Percentiles rank a stretch among this genome's conserved stretches.
phyloP scores from a whole-genome alignment of 176 grass and related monocot species.

The Avena insularis region DNA sequence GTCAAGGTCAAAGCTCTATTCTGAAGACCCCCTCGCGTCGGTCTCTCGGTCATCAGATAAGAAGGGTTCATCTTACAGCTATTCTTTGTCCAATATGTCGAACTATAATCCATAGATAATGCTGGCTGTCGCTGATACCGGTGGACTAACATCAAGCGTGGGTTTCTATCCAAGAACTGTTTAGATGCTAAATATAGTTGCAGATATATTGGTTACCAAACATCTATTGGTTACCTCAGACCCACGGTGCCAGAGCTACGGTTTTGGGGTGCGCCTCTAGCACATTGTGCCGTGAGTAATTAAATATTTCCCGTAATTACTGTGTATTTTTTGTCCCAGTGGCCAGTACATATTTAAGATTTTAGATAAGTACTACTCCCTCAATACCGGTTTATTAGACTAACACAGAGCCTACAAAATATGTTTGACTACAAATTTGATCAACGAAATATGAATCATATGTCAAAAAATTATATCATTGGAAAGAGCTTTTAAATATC shows the following conservation, averaged over 20 bases:
- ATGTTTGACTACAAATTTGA: too few relatives aligned
- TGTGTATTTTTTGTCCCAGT: too few relatives aligned
- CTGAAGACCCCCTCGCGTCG: conserved; percentile 39
- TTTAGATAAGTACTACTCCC: too few relatives aligned
- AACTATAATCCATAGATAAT: conserved; percentile 47
- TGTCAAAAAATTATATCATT: too few relatives aligned
- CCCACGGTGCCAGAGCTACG: too few relatives aligned
- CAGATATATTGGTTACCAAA: conserved; percentile 15
- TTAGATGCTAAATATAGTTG: conserved; percentile 33
- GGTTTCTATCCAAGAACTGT: neutral
- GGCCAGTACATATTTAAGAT: too few relatives aligned
- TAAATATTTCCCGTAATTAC: neutral
- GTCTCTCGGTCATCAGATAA: conserved; percentile 48
- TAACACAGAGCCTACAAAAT: too few relatives aligned
- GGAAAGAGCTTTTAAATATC: too few relatives aligned
- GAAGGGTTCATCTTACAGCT: conserved; percentile 56
- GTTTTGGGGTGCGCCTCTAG: neutral
- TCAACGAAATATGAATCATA: too few relatives aligned
- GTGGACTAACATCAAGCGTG: neutral
- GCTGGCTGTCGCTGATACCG: neutral
- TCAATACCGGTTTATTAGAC: too few relatives aligned
- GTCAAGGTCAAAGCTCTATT: conserved; percentile 48
- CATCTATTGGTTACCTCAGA: neutral
- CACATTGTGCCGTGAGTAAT: neutral
- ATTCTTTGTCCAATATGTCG: conserved; percentile 62